Conservation (phyloP, 176 grass and related monocot genomes). For the Rhynchospora breviuscula region DNA sequence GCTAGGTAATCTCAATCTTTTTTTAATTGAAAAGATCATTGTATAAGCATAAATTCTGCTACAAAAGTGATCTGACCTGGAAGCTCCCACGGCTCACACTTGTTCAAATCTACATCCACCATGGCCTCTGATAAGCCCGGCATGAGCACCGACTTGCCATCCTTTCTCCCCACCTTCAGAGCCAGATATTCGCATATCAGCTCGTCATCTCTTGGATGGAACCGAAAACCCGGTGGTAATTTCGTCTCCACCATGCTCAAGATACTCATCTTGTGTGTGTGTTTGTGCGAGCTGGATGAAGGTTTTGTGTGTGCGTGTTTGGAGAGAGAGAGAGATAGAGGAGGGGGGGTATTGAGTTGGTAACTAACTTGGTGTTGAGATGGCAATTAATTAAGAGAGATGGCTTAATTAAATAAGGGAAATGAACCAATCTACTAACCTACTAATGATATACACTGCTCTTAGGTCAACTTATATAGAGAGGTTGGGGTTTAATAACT, state of each 20-base stretch:
- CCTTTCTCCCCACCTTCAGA: slow-evolving; percentile 43
- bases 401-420: not conserved
- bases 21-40: not conserved
- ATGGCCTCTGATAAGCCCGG: slow-evolving; percentile 35
- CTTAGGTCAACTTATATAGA: not conserved
- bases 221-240: slow-evolving; percentile 85
- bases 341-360: slow-evolving; percentile 5
- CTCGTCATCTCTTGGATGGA: slow-evolving; percentile 91
- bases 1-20: not conserved
- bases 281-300: not conserved
- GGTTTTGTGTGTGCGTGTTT: slow-evolving; percentile 25
- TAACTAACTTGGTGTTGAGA: slow-evolving; percentile 46
- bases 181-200: slow-evolving; percentile 90
- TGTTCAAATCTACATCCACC: slow-evolving; percentile 88
- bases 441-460: slow-evolving; percentile 6
- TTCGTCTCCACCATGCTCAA: slow-evolving; percentile 90
- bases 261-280: slow-evolving; percentile 51
- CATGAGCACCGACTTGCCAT: slow-evolving; percentile 27
- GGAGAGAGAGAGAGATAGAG: not conserved
- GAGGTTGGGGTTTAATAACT: slow-evolving; percentile 12
- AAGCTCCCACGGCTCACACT: slow-evolving; percentile 91
- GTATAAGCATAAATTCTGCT: slow-evolving; percentile 1
- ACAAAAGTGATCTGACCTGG: slow-evolving; percentile 45
- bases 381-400: slow-evolving; percentile 3
- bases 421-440: not conserved